These are phyloP conservation scores for Nakazawaea peltata DNA, from an alignment of 805 yeast genomes.

Conservation along the genomic window DNA sequence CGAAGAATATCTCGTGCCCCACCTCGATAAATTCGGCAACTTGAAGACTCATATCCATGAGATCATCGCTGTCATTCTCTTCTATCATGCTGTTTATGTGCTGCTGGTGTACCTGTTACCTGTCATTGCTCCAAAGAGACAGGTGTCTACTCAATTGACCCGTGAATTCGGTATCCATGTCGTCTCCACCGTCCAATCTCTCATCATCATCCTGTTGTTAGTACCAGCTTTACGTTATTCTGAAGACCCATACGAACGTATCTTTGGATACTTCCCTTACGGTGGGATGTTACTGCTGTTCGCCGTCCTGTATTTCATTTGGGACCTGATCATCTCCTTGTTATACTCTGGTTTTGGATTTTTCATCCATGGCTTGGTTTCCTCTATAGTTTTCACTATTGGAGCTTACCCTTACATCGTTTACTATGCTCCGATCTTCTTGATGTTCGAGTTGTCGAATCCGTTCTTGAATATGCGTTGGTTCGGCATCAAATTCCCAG, in stretches of 20 bases:
- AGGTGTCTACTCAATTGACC: constrained; percentile 17
- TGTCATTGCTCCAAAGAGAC: constrained; percentile 13
- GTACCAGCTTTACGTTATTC: constrained; percentile 22
- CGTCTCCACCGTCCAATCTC: constrained; percentile 26
- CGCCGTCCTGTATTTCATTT: constrained; percentile 27
- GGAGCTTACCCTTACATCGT: constrained; percentile 20
- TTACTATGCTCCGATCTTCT: constrained; percentile 25
- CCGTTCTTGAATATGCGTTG: constrained; percentile 29
- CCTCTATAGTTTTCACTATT: constrained; percentile 21
- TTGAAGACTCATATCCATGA: constrained; percentile 24
- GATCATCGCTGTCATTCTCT: constrained; percentile 18
- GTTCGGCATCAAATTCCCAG: constrained; percentile 25
- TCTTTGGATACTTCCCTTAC: constrained; percentile 27
- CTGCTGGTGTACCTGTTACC: constrained; percentile 17
- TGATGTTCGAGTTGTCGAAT: constrained; percentile 28
- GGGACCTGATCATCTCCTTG: constrained; percentile 25
- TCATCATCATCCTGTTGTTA: constrained; percentile 20
- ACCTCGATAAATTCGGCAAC: constrained; percentile 6
- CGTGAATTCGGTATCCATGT: constrained; percentile 24
- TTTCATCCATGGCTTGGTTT: constrained; percentile 26
- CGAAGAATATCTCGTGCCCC: constrained; percentile 15
- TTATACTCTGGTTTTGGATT: constrained; percentile 26
- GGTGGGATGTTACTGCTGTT: constrained; percentile 19
- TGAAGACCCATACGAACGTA: constrained; percentile 19
- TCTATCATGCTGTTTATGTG: constrained; percentile 21